Evolutionary conservation across 306 rosid genomes (phyloP).

Genomic region (Cucurbita pepo): DNA sequence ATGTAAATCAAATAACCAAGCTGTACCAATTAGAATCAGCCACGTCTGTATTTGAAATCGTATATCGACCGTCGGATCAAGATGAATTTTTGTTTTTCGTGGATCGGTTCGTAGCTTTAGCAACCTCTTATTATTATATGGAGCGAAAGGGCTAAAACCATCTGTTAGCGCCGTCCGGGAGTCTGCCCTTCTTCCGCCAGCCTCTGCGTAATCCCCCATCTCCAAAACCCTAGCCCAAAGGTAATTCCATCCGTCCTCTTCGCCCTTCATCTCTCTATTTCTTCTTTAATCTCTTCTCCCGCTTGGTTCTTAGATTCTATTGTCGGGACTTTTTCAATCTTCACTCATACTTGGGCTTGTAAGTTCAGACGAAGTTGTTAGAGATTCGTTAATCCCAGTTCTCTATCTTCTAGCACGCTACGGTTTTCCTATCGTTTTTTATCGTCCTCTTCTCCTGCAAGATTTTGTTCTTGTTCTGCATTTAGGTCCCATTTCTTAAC

Average conservation of each 20-base stretch:
- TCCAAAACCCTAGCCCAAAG: constrained; percentile 3
- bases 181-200: neutral
- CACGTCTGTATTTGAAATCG: too few relatives aligned
- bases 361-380: neutral
- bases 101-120: neutral
- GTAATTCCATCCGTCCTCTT: neutral
- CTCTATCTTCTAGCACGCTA: neutral
- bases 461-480: neutral
- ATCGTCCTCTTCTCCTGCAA: neutral
- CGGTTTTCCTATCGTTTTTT: neutral
- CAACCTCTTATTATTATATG: neutral
- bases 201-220: neutral
- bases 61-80: neutral
- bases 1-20: too few relatives aligned
- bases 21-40: too few relatives aligned
- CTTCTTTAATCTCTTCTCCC: neutral
- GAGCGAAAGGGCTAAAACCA: neutral
- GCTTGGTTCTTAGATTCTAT: neutral
- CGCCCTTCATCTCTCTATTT: neutral
- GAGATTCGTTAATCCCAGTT: neutral
- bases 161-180: constrained; percentile 2
- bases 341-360: neutral
- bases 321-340: neutral
- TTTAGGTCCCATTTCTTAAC: neutral
- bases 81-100: neutral